Conservation (phyloP, 2,329 filamentous ascomycete species). For the Penicillium concentricum region DNA sequence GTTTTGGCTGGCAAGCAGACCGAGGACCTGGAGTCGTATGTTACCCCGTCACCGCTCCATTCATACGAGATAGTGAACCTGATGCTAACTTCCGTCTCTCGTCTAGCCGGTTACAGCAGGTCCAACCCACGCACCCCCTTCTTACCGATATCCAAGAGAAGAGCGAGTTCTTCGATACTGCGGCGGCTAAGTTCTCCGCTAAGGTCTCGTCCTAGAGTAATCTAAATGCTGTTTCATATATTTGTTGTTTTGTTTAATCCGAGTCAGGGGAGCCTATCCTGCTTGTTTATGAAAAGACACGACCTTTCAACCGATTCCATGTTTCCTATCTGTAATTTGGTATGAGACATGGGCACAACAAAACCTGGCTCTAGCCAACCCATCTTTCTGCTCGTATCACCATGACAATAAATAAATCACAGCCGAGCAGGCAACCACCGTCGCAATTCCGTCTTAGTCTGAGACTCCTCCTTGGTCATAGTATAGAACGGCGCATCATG, state of each 20-base stretch:
- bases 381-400: not conserved
- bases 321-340: not conserved
- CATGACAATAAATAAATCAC: too few species aligned
- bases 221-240: conserved; percentile 11
- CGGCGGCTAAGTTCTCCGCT: conserved; percentile 79
- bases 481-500: conserved; percentile 32
- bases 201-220: conserved; percentile 58
- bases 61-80: too few species aligned
- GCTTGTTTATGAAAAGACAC: conserved; percentile 27
- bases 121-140: conserved; percentile 67
- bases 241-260: conserved; percentile 22
- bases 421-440: conserved; percentile 30
- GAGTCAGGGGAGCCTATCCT: conserved; percentile 18
- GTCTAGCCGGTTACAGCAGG: conserved; percentile 45
- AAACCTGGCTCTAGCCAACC: not conserved
- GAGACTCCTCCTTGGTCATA: conserved; percentile 21
- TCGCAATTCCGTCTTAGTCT: conserved; percentile 29
- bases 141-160: conserved; percentile 77
- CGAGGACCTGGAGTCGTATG: conserved; percentile 62
- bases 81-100: conserved; percentile 18
- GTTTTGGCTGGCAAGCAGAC: conserved; percentile 72
- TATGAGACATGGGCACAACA: not conserved
- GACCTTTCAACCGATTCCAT: conserved; percentile 15
- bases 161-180: conserved; percentile 81
- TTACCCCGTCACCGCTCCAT: conserved; percentile 9